phyloP scores from a whole-genome alignment of 306 rosid species.

The Malus domestica region DNA sequence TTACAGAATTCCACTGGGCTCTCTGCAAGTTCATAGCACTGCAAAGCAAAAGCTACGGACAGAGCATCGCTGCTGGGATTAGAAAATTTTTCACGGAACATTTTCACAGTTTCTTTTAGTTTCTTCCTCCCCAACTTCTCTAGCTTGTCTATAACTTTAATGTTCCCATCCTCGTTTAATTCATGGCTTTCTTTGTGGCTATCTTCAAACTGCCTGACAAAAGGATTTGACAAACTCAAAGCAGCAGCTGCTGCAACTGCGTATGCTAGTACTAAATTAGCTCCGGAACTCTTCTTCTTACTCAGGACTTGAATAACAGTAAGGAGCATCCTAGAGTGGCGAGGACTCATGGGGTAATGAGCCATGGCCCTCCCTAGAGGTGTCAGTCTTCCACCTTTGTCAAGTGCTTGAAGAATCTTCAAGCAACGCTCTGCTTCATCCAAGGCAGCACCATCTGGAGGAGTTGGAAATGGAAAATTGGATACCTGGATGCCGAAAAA shows the following conservation, averaged over 20 bases:
- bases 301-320: slow-evolving; percentile 56
- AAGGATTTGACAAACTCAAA: slow-evolving; percentile 81
- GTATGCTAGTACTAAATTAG: slow-evolving; percentile 62
- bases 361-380: slow-evolving; percentile 81
- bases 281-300: slow-evolving; percentile 32
- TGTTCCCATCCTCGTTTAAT: slow-evolving; percentile 26
- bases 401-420: slow-evolving; percentile 85
- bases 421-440: slow-evolving; percentile 80
- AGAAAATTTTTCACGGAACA: slow-evolving; percentile 52
- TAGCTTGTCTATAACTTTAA: slow-evolving; percentile 33
- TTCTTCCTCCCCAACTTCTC: slow-evolving; percentile 56
- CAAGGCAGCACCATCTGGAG: slow-evolving; percentile 52
- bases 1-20: slow-evolving; percentile 51
- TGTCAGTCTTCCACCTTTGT: slow-evolving; percentile 53
- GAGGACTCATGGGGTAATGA: slow-evolving; percentile 84
- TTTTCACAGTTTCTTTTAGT: slow-evolving; percentile 53
- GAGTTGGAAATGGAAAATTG: slow-evolving; percentile 90
- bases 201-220: slow-evolving; percentile 57
- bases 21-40: slow-evolving; percentile 60
- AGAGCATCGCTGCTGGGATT: slow-evolving; percentile 74
- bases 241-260: slow-evolving; percentile 84
- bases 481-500: slow-evolving; percentile 40
- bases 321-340: slow-evolving; percentile 91
- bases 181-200: slow-evolving; percentile 30
- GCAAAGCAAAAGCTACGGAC: slow-evolving; percentile 66